phyloP scores from a whole-genome alignment of 257 asterid genomes.

The Scutellaria barbata region DNA sequence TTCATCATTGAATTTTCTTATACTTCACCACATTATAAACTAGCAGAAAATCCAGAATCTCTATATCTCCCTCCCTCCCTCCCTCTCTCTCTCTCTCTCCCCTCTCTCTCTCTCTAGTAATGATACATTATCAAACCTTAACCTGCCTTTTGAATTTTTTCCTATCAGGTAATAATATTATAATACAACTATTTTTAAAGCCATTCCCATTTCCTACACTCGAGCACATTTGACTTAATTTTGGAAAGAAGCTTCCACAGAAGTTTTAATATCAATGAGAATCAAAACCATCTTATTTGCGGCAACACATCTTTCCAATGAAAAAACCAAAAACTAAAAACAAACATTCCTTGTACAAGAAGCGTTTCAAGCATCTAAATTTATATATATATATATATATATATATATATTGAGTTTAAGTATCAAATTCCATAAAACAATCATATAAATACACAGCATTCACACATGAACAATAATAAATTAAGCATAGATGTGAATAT shows the following conservation, averaged over 20 bases:
- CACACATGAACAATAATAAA: constrained; percentile 16
- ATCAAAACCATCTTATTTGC: not conserved
- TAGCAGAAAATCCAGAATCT: too few relatives aligned
- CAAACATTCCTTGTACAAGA: not conserved
- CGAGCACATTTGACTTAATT: constrained; percentile 12
- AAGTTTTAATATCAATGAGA: not conserved
- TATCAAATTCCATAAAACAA: not conserved
- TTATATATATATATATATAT: too few relatives aligned
- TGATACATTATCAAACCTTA: constrained; percentile 1
- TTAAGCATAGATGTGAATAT: not conserved
- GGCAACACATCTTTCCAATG: not conserved
- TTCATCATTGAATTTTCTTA: not conserved
- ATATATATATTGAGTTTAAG: too few relatives aligned
- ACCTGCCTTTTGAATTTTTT: not conserved
- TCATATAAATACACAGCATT: not conserved
- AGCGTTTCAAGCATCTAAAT: too few relatives aligned
- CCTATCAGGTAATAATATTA: constrained; percentile 5
- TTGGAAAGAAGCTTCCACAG: not conserved
- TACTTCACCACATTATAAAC: too few relatives aligned
- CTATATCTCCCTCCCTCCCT: too few relatives aligned
- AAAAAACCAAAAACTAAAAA: not conserved
- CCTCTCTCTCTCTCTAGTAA: too few relatives aligned
- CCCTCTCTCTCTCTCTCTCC: too few relatives aligned
- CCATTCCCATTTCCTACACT: not conserved
- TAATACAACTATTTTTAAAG: not conserved